phyloP scores from a whole-genome alignment of 2,329 filamentous ascomycete species.

The Clonostachys chloroleuca region DNA sequence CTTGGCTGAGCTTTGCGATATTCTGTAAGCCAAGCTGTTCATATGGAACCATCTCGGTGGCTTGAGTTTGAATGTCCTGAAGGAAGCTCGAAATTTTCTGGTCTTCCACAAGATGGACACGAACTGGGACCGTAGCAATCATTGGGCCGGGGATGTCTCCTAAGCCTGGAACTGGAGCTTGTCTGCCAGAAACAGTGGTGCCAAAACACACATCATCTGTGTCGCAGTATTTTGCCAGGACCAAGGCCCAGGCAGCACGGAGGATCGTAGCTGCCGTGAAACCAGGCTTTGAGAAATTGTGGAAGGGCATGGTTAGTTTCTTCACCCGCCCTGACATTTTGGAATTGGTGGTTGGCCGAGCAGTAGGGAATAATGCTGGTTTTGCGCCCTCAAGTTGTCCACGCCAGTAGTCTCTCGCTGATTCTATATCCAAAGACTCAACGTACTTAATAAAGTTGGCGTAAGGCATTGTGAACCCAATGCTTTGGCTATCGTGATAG shows the following conservation, averaged over 20 bases:
- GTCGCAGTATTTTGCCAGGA: slow-evolving; percentile 20
- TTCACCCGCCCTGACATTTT: neutral
- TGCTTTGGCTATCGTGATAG: neutral
- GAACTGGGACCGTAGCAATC: neutral
- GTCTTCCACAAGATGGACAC: neutral
- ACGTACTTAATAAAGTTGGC: neutral
- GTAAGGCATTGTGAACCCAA: neutral
- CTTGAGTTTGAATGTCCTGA: slow-evolving; percentile 2
- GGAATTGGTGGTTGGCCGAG: neutral
- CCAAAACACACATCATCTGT: slow-evolving; percentile 31
- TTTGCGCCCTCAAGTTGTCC: neutral
- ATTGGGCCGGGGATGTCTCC: slow-evolving; percentile 5
- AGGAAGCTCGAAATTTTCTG: neutral
- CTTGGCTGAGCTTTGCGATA: slow-evolving; percentile 6
- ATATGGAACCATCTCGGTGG: slow-evolving; percentile 4
- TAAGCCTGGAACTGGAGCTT: slow-evolving; percentile 6
- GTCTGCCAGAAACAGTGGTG: neutral
- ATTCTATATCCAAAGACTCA: neutral
- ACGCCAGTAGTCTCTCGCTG: neutral
- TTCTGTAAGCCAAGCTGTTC: slow-evolving; percentile 11
- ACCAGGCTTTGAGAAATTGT: neutral
- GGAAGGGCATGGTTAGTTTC: neutral
- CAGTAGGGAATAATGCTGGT: neutral
- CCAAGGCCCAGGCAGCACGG: slow-evolving; percentile 18
- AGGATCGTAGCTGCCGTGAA: slow-evolving; percentile 10